phyloP scores from a whole-genome alignment of 352 stramenopile species.

The Aphanomyces invadans region DNA sequence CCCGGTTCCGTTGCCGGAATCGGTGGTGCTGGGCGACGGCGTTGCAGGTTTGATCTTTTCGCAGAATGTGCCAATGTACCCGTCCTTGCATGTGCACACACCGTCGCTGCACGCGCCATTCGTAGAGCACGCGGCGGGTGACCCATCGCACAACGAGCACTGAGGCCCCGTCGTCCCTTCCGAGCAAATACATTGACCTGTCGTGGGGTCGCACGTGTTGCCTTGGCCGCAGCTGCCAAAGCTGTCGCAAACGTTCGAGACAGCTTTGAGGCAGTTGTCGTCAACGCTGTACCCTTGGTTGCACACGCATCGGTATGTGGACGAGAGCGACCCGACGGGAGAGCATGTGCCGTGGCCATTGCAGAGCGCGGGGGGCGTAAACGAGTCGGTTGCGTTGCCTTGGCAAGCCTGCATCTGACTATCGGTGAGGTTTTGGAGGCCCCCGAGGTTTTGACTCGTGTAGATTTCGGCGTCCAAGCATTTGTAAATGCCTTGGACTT shows the following conservation, averaged over 20 bases:
- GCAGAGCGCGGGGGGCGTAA: slow-evolving; percentile 38
- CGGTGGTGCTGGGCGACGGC: background rate
- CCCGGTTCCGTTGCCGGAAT: background rate
- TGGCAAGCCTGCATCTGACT: slow-evolving; percentile 45
- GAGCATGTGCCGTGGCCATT: slow-evolving; percentile 63
- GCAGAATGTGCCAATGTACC: slow-evolving; percentile 65
- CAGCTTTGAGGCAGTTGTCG: slow-evolving; percentile 41
- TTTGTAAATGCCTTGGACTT: slow-evolving; percentile 69
- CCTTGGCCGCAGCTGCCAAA: slow-evolving; percentile 54
- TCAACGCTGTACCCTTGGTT: slow-evolving; percentile 57
- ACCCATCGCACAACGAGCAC: slow-evolving; percentile 48
- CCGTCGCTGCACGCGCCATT: slow-evolving; percentile 43
- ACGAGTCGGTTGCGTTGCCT: slow-evolving; percentile 29
- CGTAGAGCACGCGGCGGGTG: slow-evolving; percentile 24
- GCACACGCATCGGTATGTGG: slow-evolving; percentile 70
- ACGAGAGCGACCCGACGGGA: slow-evolving; percentile 41
- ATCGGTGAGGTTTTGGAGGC: slow-evolving; percentile 57
- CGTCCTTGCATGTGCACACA: slow-evolving; percentile 43
- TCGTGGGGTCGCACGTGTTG: slow-evolving; percentile 39
- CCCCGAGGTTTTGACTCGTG: slow-evolving; percentile 41
- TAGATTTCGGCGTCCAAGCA: slow-evolving; percentile 64
- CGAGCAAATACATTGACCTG: slow-evolving; percentile 39
- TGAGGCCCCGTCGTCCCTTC: slow-evolving; percentile 51
- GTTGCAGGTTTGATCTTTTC: background rate
- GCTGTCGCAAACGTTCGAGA: slow-evolving; percentile 66